These are phyloP conservation scores for Quaeritorhiza haematococci DNA, from an alignment of 371 early-diverging fungal genomes.

Conservation along the genomic window DNA sequence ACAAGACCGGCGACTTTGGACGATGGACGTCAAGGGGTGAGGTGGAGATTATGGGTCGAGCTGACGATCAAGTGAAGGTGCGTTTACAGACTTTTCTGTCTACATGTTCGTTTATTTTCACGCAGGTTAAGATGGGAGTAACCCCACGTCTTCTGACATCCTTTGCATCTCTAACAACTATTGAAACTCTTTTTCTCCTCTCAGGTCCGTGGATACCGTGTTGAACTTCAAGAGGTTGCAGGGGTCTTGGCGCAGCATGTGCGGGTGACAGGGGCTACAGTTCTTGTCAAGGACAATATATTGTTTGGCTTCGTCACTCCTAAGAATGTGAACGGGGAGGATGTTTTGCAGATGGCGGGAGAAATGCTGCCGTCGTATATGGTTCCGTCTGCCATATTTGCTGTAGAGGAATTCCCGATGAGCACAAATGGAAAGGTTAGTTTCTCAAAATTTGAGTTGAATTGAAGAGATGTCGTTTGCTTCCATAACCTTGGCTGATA, in stretches of 20 bases:
- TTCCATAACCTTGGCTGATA: not conserved
- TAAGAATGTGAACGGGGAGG: not conserved
- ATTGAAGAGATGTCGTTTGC: not conserved
- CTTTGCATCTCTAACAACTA: no score
- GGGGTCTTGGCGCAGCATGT: slow-evolving; percentile 4
- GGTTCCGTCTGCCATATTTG: slow-evolving; percentile 8
- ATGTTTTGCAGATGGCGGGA: no score
- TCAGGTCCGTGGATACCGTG: slow-evolving; percentile 34
- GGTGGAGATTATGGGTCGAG: slow-evolving; percentile 20
- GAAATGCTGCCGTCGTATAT: slow-evolving; percentile 11
- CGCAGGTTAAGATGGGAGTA: no score
- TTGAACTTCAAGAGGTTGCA: slow-evolving; percentile 38
- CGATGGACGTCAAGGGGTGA: slow-evolving; percentile 21
- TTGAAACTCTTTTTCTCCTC: no score
- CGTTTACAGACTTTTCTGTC: slow-evolving; percentile 44
- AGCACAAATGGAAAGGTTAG: not conserved
- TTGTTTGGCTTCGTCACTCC: slow-evolving; percentile 10
- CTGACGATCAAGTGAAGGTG: slow-evolving; percentile 36
- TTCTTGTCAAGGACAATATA: slow-evolving; percentile 5
- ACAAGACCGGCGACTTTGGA: slow-evolving; percentile 33
- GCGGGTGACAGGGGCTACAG: slow-evolving; percentile 3
- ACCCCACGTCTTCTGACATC: no score
- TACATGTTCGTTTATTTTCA: no score
- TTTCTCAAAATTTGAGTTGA: not conserved
- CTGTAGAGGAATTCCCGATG: slow-evolving; percentile 7